Conservation (phyloP, 345 rosid species). For the Lenwebbia sp. region DNA sequence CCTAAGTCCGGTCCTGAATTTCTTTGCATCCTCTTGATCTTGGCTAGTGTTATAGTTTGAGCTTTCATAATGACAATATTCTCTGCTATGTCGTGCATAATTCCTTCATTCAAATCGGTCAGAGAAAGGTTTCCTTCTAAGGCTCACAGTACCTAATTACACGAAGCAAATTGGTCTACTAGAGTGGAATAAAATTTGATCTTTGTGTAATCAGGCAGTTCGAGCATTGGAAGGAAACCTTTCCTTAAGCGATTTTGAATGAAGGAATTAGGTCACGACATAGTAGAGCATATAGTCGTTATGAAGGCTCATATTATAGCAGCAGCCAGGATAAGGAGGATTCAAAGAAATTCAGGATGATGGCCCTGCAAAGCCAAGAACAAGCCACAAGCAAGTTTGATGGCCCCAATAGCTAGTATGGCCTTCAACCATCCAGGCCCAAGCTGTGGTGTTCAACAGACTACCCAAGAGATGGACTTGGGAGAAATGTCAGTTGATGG, state of each 20-base stretch:
- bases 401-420: constrained; percentile 33
- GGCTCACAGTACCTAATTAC: too few species aligned
- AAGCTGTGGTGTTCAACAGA: constrained; percentile 39
- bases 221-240: constrained; percentile 69
- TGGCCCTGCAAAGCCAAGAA: constrained; percentile 56
- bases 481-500: constrained; percentile 14
- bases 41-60: too few species aligned
- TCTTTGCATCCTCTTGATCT: too few species aligned
- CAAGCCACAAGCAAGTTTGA: constrained; percentile 37
- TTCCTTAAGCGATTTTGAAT: constrained; percentile 33
- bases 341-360: constrained; percentile 47
- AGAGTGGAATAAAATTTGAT: neutral
- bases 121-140: too few species aligned
- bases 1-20: too few species aligned
- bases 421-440: constrained; percentile 35
- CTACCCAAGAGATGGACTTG: constrained; percentile 30
- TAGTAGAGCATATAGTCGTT: constrained; percentile 8
- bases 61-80: too few species aligned
- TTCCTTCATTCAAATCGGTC: too few species aligned
- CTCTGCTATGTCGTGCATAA: too few species aligned
- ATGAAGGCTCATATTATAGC: constrained; percentile 52
- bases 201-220: constrained; percentile 38
- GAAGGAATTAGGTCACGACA: too few species aligned
- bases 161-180: neutral
- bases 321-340: constrained; percentile 54